These are phyloP conservation scores for Marasmius oreades DNA, from an alignment of 1,284 basidiomycete genomes.

Conservation along the genomic window DNA sequence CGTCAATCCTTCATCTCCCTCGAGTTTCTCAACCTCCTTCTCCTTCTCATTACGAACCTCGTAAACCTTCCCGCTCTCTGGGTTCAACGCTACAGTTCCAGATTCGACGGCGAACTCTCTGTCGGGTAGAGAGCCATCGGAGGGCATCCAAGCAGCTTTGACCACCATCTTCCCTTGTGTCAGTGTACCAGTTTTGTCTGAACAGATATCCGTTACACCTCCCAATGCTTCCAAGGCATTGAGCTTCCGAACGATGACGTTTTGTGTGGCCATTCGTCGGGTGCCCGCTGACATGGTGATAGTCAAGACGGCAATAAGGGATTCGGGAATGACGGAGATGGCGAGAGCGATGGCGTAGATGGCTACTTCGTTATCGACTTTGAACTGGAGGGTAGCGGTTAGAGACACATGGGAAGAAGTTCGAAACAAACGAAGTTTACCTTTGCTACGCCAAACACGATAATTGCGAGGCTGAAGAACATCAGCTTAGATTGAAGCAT, in stretches of 20 bases:
- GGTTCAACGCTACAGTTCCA: slow-evolving; percentile 28
- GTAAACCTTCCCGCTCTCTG: slow-evolving; percentile 10
- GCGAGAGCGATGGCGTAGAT: slow-evolving; percentile 43
- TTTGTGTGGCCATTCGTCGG: slow-evolving; percentile 46
- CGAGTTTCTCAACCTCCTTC: slow-evolving; percentile 19
- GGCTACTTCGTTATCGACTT: slow-evolving; percentile 39
- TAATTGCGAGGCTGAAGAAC: slow-evolving; percentile 32
- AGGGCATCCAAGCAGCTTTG: slow-evolving; percentile 55
- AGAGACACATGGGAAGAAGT: neutral
- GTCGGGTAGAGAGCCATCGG: slow-evolving; percentile 17
- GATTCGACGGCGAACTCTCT: slow-evolving; percentile 18
- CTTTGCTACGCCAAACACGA: slow-evolving; percentile 52
- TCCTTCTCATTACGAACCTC: neutral
- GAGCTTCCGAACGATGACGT: slow-evolving; percentile 20
- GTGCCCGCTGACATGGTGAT: slow-evolving; percentile 50
- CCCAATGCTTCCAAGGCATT: slow-evolving; percentile 8
- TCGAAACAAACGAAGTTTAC: neutral
- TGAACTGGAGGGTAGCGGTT: slow-evolving; percentile 25
- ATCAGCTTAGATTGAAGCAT: neutral
- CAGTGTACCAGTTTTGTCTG: slow-evolving; percentile 66
- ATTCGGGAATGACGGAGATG: slow-evolving; percentile 40
- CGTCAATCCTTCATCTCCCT: slow-evolving; percentile 22
- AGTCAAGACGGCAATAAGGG: slow-evolving; percentile 39
- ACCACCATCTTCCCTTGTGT: slow-evolving; percentile 54
- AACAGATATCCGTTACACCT: slow-evolving; percentile 46